Percentiles rank a stretch among this genome's conserved stretches.
phyloP scores from a whole-genome alignment of 352 stramenopile species.

The Globisporangium parvum region DNA sequence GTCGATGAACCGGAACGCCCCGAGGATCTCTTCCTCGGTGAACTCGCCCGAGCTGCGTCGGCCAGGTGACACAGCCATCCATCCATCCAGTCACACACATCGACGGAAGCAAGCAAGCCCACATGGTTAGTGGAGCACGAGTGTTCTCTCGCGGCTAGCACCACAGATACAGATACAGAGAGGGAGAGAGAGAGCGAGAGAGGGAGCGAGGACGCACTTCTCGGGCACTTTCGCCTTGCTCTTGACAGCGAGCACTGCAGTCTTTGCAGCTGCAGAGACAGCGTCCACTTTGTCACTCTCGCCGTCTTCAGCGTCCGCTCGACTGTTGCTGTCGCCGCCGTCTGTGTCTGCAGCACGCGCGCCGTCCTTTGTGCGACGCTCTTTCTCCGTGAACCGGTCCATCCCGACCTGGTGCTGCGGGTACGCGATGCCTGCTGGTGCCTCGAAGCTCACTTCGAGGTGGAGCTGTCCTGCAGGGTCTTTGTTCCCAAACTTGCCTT shows the following conservation, averaged over 20 bases:
- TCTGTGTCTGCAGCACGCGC: slow-evolving; percentile 3
- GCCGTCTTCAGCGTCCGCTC: slow-evolving; percentile 1
- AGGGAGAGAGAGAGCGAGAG: too few species aligned
- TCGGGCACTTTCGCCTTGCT: slow-evolving; percentile 15
- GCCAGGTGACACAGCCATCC: too few species aligned
- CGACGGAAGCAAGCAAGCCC: too few species aligned
- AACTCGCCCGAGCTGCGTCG: slow-evolving; percentile 64
- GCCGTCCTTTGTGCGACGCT: slow-evolving; percentile 66
- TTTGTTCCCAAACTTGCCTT: slow-evolving; percentile 85
- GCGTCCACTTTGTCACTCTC: slow-evolving; percentile 9
- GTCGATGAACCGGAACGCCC: slow-evolving; percentile 90
- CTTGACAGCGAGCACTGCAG: slow-evolving; percentile 13
- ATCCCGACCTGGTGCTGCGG: slow-evolving; percentile 87
- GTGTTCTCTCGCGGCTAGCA: neutral
- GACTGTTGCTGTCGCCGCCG: slow-evolving; percentile 3
- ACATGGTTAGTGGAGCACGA: too few species aligned
- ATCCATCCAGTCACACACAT: neutral
- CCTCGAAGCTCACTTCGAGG: slow-evolving; percentile 86
- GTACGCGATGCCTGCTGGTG: slow-evolving; percentile 73
- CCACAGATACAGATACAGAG: neutral
- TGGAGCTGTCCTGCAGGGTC: slow-evolving; percentile 83
- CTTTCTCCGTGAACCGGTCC: slow-evolving; percentile 66
- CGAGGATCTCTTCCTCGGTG: slow-evolving; percentile 89
- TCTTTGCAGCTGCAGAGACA: slow-evolving; percentile 15
- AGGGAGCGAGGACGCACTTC: slow-evolving; percentile 18